Base-by-base conservation (phyloP, 2,329 filamentous ascomycete genomes). In the Calonectria leucothoes region DNA sequence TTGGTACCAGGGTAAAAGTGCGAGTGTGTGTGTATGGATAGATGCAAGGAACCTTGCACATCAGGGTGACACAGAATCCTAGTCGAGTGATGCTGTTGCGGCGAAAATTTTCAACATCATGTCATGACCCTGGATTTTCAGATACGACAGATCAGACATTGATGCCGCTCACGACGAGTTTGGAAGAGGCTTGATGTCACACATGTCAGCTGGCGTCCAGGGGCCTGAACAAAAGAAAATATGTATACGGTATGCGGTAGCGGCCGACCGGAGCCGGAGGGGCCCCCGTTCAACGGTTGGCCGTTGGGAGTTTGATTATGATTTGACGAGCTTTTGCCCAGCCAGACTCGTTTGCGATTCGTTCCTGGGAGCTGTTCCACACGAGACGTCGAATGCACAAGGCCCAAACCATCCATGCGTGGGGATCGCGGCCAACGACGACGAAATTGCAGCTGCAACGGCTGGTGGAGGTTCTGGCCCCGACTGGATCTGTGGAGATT, bases 401-500 rank as follows among this genome's bases (percentile, higher is more conserved):
- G 35, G 35, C 42, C 39, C n/a, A 23, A 45, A 39, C 11, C 59
- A 61, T 61, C n/a, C 65, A 55, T 42, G 33, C 25, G 48, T 55
- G 57, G 23, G 59, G 31, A 35, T 61, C 23, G 35, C 49, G 29
- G 29, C 64, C 23, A 20, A 64, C 31, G 49, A 25, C 27, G 29
- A 51, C 66, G 72, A 72, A 71, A 73, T 76, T 76, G 69, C 63
- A 67, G 66, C 68, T 67, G 55, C 25, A 27, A 55, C 73, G 49
- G 55, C 59, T 57, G 68, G 51, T 42, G 33, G 35, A 48, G 35
- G 35, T 25, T 70, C 70, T 59, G 61, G 66, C 25, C 39, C 67
- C 72, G 74, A 79, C 75, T 78, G 77, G 75, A 63, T 52, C 71
- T 67, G 52, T 39, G 39, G 68, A 73, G 51, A 69, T 71, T 71